Conservation (phyloP, 148 eudicot species). For the Agrostemma githago region DNA sequence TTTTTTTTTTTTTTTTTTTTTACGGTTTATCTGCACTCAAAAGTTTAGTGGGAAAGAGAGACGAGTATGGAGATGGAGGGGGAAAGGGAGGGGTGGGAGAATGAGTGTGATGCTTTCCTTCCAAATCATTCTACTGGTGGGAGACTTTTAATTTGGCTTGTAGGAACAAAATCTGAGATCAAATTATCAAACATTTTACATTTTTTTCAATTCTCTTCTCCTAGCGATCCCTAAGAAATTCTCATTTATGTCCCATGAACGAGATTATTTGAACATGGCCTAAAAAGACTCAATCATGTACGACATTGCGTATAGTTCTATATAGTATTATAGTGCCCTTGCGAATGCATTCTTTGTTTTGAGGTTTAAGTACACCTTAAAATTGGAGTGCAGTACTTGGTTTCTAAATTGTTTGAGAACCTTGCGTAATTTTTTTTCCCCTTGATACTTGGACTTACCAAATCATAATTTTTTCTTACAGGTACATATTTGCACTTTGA, state of each 20-base stretch:
- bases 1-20: too few species aligned
- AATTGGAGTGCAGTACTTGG: not conserved
- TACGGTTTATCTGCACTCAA: too few species aligned
- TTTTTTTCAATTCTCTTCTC: not conserved
- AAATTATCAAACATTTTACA: not conserved
- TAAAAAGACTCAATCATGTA: not conserved
- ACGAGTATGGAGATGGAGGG: not conserved
- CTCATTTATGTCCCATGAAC: not conserved
- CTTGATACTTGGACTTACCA: not conserved
- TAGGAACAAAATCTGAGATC: not conserved
- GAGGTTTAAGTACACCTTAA: not conserved
- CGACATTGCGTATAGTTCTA: not conserved
- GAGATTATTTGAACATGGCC: not conserved
- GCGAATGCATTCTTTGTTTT: not conserved
- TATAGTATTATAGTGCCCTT: not conserved
- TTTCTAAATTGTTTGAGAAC: not conserved
- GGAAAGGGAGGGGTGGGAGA: not conserved
- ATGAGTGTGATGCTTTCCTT: not conserved
- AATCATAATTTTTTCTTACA: constrained; percentile 32
- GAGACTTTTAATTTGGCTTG: not conserved
- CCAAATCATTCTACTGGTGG: not conserved
- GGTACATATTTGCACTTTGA: constrained; percentile 78
- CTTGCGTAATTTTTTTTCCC: not conserved
- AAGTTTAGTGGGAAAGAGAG: not conserved
- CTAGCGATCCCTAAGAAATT: not conserved